These are phyloP conservation scores for Alternaria hordeiaustralica DNA, from an alignment of 2,329 filamentous ascomycete genomes.

Conservation along the genomic window DNA sequence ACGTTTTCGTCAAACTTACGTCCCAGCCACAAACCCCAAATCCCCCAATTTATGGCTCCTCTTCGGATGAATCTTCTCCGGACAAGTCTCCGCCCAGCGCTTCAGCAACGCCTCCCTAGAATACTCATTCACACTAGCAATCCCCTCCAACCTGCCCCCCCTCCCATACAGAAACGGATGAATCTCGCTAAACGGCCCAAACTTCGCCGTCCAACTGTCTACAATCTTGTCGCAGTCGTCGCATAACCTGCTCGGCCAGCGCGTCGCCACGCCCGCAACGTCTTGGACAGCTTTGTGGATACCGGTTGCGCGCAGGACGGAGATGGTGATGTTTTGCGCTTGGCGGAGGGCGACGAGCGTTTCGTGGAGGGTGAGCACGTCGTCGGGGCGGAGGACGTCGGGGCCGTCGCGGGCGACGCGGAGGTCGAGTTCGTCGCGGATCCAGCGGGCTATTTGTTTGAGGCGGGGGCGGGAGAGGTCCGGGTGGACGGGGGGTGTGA, in stretches of 20 bases:
- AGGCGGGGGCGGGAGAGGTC: constrained; percentile 42
- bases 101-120: constrained; percentile 47
- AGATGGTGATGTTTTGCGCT: constrained; percentile 35
- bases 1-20: constrained; percentile 43
- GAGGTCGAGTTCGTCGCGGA: constrained; percentile 57
- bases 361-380: constrained; percentile 54
- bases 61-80: constrained; percentile 36
- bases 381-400: constrained; percentile 51
- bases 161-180: constrained; percentile 52
- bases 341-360: constrained; percentile 40
- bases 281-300: constrained; percentile 55
- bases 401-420: constrained; percentile 55
- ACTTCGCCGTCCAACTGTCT: constrained; percentile 47
- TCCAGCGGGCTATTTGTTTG: constrained; percentile 50
- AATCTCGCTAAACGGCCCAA: constrained; percentile 48
- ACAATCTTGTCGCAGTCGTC: constrained; percentile 55
- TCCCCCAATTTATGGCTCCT: constrained; percentile 48
- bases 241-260: constrained; percentile 55
- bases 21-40: constrained; percentile 56
- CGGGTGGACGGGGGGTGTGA: constrained; percentile 8
- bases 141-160: constrained; percentile 52
- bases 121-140: constrained; percentile 48
- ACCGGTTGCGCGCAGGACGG: constrained; percentile 51
- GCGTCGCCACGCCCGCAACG: constrained; percentile 53
- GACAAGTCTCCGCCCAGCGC: constrained; percentile 40